Conservation (phyloP, 371 early-diverging fungal genomes). For the Apophysomyces sp. region DNA sequence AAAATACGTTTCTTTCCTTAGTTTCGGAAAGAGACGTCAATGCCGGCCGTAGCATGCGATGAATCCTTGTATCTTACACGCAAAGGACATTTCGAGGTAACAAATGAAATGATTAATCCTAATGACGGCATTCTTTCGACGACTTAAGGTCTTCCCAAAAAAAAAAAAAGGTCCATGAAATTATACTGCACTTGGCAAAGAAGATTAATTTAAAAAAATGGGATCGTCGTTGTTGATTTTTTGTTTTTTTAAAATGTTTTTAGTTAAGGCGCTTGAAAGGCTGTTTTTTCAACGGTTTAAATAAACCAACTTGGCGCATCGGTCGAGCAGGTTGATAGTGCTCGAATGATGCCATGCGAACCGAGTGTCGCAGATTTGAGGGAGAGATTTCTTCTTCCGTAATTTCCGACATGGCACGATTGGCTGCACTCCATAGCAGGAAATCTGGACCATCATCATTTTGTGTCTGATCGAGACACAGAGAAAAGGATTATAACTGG, state of each 20-base stretch:
- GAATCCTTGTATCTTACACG: too few species aligned
- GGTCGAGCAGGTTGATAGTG: conserved; percentile 13
- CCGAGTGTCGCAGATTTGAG: background rate
- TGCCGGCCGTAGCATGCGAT: too few species aligned
- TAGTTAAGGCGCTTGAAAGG: conserved; percentile 8
- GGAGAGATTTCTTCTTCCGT: conserved; percentile 1
- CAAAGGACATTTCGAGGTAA: too few species aligned
- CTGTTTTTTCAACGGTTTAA: conserved; percentile 18
- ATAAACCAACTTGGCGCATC: conserved; percentile 11
- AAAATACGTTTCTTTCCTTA: too few species aligned
- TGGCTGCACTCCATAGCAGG: conserved; percentile 20
- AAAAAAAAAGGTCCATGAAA: too few species aligned
- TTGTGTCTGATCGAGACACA: background rate
- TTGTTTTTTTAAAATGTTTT: background rate
- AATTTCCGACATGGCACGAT: conserved; percentile 14
- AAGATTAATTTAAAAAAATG: background rate
- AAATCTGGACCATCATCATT: conserved; percentile 2
- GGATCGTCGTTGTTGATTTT: too few species aligned
- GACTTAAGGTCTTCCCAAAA: too few species aligned
- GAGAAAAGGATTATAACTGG: background rate
- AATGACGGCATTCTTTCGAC: too few species aligned
- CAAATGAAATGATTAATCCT: too few species aligned
- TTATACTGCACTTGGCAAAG: background rate
- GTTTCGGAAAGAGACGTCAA: too few species aligned
- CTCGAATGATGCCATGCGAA: conserved; percentile 6